Evolutionary conservation across 202 grass and related monocot species (phyloP), one percentile per base, ranked within the genome.

Genomic region (Brachypodium distachyon): DNA sequence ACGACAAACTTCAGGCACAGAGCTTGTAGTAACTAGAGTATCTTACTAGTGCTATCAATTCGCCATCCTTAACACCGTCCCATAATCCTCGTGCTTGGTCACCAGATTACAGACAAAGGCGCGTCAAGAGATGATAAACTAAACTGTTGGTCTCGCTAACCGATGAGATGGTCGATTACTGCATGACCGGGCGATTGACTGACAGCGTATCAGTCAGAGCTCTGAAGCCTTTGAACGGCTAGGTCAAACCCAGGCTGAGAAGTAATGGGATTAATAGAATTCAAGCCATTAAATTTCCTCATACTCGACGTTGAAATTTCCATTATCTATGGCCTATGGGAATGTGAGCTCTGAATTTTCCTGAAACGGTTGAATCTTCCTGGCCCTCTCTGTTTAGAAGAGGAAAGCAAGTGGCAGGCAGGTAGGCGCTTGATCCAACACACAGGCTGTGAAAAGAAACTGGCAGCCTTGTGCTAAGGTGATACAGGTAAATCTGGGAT

Each of bases 361-460:
- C 62, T 76, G 68, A 61, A 88, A 83, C 26, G 74, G 69, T 50
- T 58, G 52, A 64, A 67, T 79, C 80, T 28, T 55, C 17, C 11
- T 27, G 7, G 16, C 29, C 12, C 34, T 18, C 74, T 21, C 27
- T 84, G 70, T 31, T 67, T 43, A 44, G 73, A 73, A 53, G 67
- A 27, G 60, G 67, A 41, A 78, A 83, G 46, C 44, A 70, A 62
- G 52, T 69, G 74, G 62, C 77, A 17, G 31, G 38, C 76, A 6
- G 76, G 41, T 67, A 74, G 78, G 83, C 86, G 12, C 76, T 67
- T 60, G 37, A 70, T 87, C 85, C 86, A 49, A 84, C 53, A 31
- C 74, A 59, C 26, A 4, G 14, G 26, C 1, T 14, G 47, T 17
- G 38, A 43, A 14, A 79, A 79, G 29, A 70, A 53, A 47, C 39